These are phyloP conservation scores for Capsella rubella DNA, from an alignment of 441 rosid genomes.

Conservation along the genomic window DNA sequence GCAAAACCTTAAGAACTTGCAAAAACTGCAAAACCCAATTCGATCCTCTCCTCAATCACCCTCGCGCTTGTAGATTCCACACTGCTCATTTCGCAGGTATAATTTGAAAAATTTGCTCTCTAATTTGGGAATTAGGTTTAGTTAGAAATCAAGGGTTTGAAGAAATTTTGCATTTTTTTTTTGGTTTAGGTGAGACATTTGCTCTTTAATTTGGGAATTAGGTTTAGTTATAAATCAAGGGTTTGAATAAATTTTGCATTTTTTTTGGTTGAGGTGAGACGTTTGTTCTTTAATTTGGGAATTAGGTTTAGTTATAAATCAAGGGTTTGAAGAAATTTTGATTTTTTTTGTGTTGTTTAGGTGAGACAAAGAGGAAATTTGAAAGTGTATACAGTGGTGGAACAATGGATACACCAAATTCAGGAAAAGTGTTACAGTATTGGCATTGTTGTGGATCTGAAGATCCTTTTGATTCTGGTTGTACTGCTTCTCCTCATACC, in stretches of 20 bases:
- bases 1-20: slow-evolving; percentile 61
- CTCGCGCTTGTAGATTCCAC: slow-evolving; percentile 82
- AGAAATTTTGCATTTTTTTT: neutral
- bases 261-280: slow-evolving; percentile 63
- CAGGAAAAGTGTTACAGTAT: slow-evolving; percentile 76
- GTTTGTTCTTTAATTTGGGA: neutral
- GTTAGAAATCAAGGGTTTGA: neutral
- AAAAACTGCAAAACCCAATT: slow-evolving; percentile 87
- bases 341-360: slow-evolving; percentile 36
- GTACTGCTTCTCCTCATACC: slow-evolving; percentile 83
- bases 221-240: neutral
- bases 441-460: slow-evolving; percentile 98
- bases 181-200: slow-evolving; percentile 64
- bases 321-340: slow-evolving; percentile 5
- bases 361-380: slow-evolving; percentile 91
- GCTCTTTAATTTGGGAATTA: neutral
- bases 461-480: slow-evolving; percentile 89
- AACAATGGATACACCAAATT: slow-evolving; percentile 80
- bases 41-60: slow-evolving; percentile 76
- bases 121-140: slow-evolving; percentile 1
- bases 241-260: neutral
- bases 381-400: slow-evolving; percentile 87
- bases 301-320: neutral
- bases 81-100: slow-evolving; percentile 92
- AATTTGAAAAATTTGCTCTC: neutral